Base-by-base conservation (phyloP, 2,329 filamentous ascomycete genomes). In the Pseudonectria buxi region DNA sequence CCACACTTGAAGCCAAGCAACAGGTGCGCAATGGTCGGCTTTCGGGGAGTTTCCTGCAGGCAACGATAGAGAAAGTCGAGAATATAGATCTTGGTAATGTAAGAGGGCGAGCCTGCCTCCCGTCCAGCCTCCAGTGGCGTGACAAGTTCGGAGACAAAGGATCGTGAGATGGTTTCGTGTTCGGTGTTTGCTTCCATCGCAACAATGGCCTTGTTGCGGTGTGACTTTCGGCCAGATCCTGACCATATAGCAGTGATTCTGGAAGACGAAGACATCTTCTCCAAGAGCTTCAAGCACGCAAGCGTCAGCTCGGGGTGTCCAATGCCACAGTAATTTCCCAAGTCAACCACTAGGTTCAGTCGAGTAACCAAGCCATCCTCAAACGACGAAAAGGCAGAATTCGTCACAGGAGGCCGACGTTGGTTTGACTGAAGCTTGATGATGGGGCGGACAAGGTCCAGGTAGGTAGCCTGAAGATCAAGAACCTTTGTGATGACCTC, bases 331-430 rank as follows among this genome's bases (percentile, higher is more conserved):
- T 92, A 95, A 24, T 86, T 75, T 22, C 89, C 89, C 15, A 98
- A 68, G 46, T 92, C 82, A 4, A 88, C 81, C 27, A 96, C 76
- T 6, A 95, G 67, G 28, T 75, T 71, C 18, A 98, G 67, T 50
- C 92, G 83, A 39, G 82, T 87, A 26, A 95, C 71, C 14, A 98
- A 70, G 7, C 86, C 88, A 53, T 98, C 94, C 56, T 96, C 90
- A 51, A 98, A 90, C 1, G 84, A 89, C n/a, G 83, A 72, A 47
- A 90, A 84, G 1, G 86, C 80, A 6, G 83, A 76, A 32, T 65
- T 64, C 1, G 82, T 74, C 14, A 92, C 81, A 4, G 75, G 71
- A 7, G 69, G 64, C 18, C 74, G 69, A 33, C 77, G 73, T 31
- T 73, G 67, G 18, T 71, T 72, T 14, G 75, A 65, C 37, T 86